A percentile compares a stretch with the other conserved stretches of the same genome.
Evolutionary conservation across 139 green algal species (phyloP).

Genomic region (Tetratostichococcus sp.): DNA sequence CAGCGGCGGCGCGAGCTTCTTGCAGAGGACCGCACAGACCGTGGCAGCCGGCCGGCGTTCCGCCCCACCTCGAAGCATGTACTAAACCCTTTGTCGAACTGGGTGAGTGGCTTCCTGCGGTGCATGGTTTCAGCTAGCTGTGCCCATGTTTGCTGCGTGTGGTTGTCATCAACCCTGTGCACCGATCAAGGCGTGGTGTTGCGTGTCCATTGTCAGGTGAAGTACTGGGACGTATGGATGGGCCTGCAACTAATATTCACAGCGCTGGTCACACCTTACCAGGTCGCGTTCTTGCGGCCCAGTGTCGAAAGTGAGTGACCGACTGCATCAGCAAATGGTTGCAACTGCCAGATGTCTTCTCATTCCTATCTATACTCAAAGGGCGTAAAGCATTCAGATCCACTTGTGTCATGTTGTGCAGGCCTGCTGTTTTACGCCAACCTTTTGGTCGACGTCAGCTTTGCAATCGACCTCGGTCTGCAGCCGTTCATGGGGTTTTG

Average conservation of each 20-base stretch:
- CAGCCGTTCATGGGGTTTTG: background rate
- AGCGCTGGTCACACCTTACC: conserved; percentile 12
- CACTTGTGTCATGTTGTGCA: background rate
- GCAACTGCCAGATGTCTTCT: no score
- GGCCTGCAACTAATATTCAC: conserved; percentile 6
- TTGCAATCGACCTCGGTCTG: conserved; percentile 3
- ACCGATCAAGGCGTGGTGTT: background rate
- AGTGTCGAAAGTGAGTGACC: background rate
- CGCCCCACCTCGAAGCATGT: background rate
- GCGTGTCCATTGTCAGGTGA: background rate
- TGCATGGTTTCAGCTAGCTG: no score
- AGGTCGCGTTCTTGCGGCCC: conserved; percentile 5
- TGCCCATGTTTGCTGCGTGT: background rate
- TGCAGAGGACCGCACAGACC: background rate
- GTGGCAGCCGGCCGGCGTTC: background rate
- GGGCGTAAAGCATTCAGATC: background rate
- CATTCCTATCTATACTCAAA: no score
- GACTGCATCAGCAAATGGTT: no score
- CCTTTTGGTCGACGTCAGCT: conserved; percentile 13
- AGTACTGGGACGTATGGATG: conserved; percentile 7
- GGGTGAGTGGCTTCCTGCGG: background rate
- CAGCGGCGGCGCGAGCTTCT: background rate
- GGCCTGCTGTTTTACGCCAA: conserved; percentile 4
- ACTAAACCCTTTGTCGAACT: background rate
- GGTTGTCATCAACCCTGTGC: no score